phyloP scores from a whole-genome alignment of 2,329 filamentous ascomycete genomes.

The Sphaerulina musiva region DNA sequence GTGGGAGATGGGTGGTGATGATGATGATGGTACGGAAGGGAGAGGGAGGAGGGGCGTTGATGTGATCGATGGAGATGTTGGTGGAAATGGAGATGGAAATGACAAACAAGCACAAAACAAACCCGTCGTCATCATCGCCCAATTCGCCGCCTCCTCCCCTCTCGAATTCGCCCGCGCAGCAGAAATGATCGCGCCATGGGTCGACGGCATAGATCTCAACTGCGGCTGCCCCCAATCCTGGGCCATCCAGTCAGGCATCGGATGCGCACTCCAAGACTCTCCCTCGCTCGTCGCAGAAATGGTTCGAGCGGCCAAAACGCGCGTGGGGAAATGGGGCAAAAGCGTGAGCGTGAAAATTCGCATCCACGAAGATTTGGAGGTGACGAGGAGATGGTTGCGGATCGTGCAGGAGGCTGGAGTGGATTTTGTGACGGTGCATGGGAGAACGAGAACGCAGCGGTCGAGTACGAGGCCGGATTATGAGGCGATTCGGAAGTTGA shows the following conservation, averaged over 20 bases:
- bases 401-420: slow-evolving; percentile 56
- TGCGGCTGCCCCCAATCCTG: slow-evolving; percentile 68
- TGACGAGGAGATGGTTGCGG: slow-evolving; percentile 55
- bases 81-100: too few species aligned
- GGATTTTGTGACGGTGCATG: slow-evolving; percentile 66
- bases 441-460: slow-evolving; percentile 55
- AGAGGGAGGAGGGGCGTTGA: too few species aligned
- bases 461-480: slow-evolving; percentile 57
- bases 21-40: neutral
- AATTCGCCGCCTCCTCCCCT: slow-evolving; percentile 60
- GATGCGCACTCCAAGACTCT: slow-evolving; percentile 52
- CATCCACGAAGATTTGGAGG: slow-evolving; percentile 55
- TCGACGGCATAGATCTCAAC: slow-evolving; percentile 62
- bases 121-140: slow-evolving; percentile 51
- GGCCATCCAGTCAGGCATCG: slow-evolving; percentile 62
- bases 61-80: too few species aligned
- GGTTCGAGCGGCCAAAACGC: slow-evolving; percentile 51
- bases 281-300: slow-evolving; percentile 61
- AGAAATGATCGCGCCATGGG: slow-evolving; percentile 54
- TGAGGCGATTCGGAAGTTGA: slow-evolving; percentile 54
- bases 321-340: slow-evolving; percentile 40
- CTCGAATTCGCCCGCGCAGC: slow-evolving; percentile 58
- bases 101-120: neutral
- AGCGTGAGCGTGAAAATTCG: slow-evolving; percentile 66
- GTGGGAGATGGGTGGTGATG: slow-evolving; percentile 33